These are phyloP conservation scores for Mycena rebaudengoi DNA, from an alignment of 768 basidiomycete species.

Conservation along the genomic window DNA sequence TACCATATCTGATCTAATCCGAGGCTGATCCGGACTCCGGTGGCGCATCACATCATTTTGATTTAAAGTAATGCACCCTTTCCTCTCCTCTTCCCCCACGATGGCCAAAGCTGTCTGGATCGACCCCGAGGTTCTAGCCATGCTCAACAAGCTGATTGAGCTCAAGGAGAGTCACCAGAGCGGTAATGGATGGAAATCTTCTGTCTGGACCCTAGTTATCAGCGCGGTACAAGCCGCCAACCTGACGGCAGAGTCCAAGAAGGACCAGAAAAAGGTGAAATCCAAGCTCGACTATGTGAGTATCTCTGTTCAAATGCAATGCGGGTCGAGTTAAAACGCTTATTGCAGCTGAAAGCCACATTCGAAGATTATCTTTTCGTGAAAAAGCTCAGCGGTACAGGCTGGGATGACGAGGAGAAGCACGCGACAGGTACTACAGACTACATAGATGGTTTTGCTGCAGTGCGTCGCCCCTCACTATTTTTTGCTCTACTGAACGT, in stretches of 20 bases:
- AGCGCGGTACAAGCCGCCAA: neutral
- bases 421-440: neutral
- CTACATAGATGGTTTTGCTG: neutral
- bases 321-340: neutral
- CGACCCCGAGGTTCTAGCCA: neutral
- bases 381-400: neutral
- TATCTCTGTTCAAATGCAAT: neutral
- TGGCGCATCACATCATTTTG: no score
- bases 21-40: no score
- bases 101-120: neutral
- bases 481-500: no score
- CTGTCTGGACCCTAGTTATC: neutral
- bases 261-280: neutral
- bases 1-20: no score
- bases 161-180: neutral
- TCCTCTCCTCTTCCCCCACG: no score
- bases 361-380: neutral
- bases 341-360: neutral
- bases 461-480: no score
- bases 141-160: neutral
- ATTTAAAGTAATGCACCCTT: no score
- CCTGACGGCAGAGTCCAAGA: neutral
- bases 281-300: neutral
- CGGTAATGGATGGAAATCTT: neutral
- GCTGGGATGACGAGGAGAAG: conserved; percentile 7